Evolutionary conservation across 768 basidiomycete genomes (phyloP).

Genomic region (Suillus fuscotomentosus): DNA sequence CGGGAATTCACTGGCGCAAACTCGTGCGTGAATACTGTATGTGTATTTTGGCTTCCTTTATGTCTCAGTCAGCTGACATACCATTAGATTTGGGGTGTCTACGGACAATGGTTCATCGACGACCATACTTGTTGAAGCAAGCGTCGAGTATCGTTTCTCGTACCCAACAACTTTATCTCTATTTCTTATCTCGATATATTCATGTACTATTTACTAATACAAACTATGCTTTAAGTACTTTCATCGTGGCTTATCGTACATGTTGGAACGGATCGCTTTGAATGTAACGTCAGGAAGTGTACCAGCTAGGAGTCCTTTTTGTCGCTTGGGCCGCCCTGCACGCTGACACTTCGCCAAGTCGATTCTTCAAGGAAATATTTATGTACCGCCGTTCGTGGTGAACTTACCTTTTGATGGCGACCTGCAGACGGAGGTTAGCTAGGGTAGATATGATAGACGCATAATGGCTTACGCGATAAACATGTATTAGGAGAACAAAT

Average conservation of each 20-base stretch:
- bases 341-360: not conserved
- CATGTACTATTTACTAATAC: not conserved
- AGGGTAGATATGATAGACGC: not conserved
- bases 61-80: not conserved
- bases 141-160: not conserved
- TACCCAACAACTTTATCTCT: not conserved
- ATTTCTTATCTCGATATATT: not conserved
- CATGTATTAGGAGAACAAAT: too few relatives aligned
- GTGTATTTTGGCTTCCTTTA: not conserved
- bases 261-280: not conserved
- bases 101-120: constrained; percentile 15
- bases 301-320: not conserved
- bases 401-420: not conserved
- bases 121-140: constrained; percentile 2
- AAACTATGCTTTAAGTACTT: not conserved
- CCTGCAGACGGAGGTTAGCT: not conserved
- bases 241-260: not conserved
- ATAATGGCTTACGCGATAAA: not conserved
- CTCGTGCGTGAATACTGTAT: not conserved
- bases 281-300: not conserved
- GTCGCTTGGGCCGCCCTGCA: not conserved
- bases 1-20: constrained; percentile 21
- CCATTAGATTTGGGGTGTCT: constrained; percentile 5
- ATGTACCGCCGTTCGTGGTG: not conserved
- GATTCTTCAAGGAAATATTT: not conserved